phyloP scores from a whole-genome alignment of 108 stramenopile genomes.

The Stephanodiscus minutulus region DNA sequence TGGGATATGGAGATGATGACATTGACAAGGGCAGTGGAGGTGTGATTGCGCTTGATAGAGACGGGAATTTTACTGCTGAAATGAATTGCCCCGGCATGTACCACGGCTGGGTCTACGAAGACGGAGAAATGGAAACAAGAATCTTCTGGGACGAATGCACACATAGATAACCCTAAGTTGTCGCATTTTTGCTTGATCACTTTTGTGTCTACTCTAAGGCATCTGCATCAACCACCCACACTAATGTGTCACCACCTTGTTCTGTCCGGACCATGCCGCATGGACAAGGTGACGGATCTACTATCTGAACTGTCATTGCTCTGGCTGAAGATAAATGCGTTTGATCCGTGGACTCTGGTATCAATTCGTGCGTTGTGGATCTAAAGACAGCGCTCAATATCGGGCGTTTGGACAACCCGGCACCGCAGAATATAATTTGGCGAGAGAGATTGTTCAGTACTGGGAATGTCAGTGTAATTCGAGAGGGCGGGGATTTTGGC shows the following conservation, averaged over 20 bases:
- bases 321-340: not conserved
- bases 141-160: constrained; percentile 29
- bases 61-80: constrained; percentile 35
- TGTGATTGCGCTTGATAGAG: constrained; percentile 30
- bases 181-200: not conserved
- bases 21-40: constrained; percentile 28
- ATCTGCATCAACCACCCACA: constrained; percentile 81
- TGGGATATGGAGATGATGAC: constrained; percentile 13
- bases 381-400: constrained; percentile 62
- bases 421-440: constrained; percentile 81
- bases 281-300: constrained; percentile 68
- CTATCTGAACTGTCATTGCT: constrained; percentile 31
- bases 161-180: not conserved
- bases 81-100: constrained; percentile 48
- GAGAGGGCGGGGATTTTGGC: constrained; percentile 92
- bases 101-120: constrained; percentile 41
- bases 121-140: constrained; percentile 28
- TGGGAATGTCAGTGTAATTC: constrained; percentile 92
- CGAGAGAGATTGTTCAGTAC: constrained; percentile 71
- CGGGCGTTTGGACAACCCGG: constrained; percentile 71
- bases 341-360: constrained; percentile 1
- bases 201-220: constrained; percentile 36
- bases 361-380: not conserved
- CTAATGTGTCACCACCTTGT: constrained; percentile 39
- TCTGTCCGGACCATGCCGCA: constrained; percentile 74